phyloP scores from a whole-genome alignment of 805 yeast species.

The Yamadazyma scolyti region DNA sequence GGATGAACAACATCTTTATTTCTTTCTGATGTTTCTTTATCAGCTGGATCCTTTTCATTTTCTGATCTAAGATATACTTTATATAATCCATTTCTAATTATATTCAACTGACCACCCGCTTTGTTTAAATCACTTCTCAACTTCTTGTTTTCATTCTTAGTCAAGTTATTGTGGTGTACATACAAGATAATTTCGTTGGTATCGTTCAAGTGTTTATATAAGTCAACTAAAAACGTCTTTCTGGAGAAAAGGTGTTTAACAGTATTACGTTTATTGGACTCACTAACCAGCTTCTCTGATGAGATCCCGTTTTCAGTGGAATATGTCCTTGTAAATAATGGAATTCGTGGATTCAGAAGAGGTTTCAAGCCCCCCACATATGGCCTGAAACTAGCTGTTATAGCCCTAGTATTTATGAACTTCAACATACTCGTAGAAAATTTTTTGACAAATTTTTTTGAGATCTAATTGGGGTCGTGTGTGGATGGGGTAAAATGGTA shows the following conservation, averaged over 20 bases:
- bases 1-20: slow-evolving; percentile 58
- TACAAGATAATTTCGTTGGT: slow-evolving; percentile 67
- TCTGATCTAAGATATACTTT: slow-evolving; percentile 73
- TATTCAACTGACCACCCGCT: slow-evolving; percentile 67
- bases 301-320: no score
- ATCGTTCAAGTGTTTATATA: slow-evolving; percentile 69
- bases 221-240: slow-evolving; percentile 82
- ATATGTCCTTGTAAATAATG: no score
- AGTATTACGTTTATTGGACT: slow-evolving; percentile 32
- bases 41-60: slow-evolving; percentile 70
- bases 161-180: slow-evolving; percentile 80
- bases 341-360: no score
- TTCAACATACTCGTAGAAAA: no score
- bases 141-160: slow-evolving; percentile 61
- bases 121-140: slow-evolving; percentile 59
- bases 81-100: slow-evolving; percentile 67
- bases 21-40: slow-evolving; percentile 44
- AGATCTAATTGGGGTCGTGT: no score
- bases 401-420: no score
- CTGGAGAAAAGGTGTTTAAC: slow-evolving; percentile 66
- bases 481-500: no score
- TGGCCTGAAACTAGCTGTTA: no score
- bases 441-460: no score
- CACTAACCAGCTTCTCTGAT: no score
- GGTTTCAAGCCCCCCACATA: no score